Evolutionary conservation across 2,329 filamentous ascomycete species (phyloP).

Genomic region (Calonectria honghensis): DNA sequence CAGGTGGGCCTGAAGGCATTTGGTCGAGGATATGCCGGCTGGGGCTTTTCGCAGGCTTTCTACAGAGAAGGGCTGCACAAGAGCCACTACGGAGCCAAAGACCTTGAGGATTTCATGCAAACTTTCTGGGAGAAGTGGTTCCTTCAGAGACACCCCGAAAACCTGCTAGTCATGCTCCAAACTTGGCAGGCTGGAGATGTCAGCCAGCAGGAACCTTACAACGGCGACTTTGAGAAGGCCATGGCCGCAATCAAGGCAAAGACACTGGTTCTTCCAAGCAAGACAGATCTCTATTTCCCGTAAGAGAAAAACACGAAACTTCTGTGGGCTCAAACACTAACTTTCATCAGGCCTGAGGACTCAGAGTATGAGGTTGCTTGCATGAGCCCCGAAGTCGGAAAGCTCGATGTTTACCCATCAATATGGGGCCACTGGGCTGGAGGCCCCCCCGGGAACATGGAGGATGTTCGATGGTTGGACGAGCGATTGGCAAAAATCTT

Average conservation of each 20-base stretch:
- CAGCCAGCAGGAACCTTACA: slow-evolving; percentile 80
- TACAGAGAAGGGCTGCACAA: slow-evolving; percentile 84
- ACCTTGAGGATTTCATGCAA: slow-evolving; percentile 83
- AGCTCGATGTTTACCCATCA: slow-evolving; percentile 62
- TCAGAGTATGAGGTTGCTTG: slow-evolving; percentile 82
- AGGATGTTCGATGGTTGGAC: slow-evolving; percentile 84
- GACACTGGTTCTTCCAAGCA: slow-evolving; percentile 80
- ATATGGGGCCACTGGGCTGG: slow-evolving; percentile 74
- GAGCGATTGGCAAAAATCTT: slow-evolving; percentile 57
- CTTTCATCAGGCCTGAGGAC: slow-evolving; percentile 75
- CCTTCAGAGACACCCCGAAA: slow-evolving; percentile 83
- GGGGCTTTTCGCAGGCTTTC: slow-evolving; percentile 87
- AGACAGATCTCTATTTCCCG: slow-evolving; percentile 88
- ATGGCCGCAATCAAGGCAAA: slow-evolving; percentile 83
- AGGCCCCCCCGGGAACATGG: slow-evolving; percentile 81
- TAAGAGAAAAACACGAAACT: slow-evolving; percentile 21
- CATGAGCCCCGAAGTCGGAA: slow-evolving; percentile 60
- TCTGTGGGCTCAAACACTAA: background rate
- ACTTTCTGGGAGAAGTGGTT: slow-evolving; percentile 87
- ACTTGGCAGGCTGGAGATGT: slow-evolving; percentile 87
- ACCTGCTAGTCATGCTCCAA: slow-evolving; percentile 83
- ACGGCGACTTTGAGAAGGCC: slow-evolving; percentile 78
- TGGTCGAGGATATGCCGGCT: slow-evolving; percentile 85
- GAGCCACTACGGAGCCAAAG: slow-evolving; percentile 77
- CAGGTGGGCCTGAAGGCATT: slow-evolving; percentile 78